Base-by-base conservation (phyloP, 176 grass and related monocot species). In the Poa pratensis region DNA sequence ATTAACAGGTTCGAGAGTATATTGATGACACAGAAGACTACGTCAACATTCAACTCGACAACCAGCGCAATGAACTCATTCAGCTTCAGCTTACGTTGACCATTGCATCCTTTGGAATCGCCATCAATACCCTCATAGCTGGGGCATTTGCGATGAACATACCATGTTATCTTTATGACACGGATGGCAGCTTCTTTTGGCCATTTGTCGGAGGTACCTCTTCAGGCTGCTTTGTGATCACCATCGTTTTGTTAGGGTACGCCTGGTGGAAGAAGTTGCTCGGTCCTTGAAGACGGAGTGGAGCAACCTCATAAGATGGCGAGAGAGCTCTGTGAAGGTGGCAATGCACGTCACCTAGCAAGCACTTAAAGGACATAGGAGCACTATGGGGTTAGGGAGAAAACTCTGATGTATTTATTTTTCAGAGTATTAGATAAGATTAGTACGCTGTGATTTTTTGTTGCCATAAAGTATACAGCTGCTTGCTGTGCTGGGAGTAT, bases 21-120 rank as follows among this genome's bases (percentile, higher is more conserved):
- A 95, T 95, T 77, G 95, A 98, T 83, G 95, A 98, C 77, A 95
- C 95, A 14, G 91, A 97, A 83, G 95, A 95, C 84, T 97, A 93
- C n/a, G 95, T 95, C 76, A 97, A 97, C 89, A 97, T 95, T 88
- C 93, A 93, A 83, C 90, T 97, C 55, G 93, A 95, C 67, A 95
- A 95, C 80, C 95, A 95, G 77, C 82, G 92, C 77, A 97, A 97
- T 65, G 91, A 93, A 77, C 93, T 98, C 24, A 95, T 95, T 90
- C 95, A 98, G 49, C 95, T 98, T 77, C 93, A 98, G 88, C 88
- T 99, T 82, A 89, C 91, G 12, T 60, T 99, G 43, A 94, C 93
- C 58, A 97, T 94, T 26, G 88, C 90, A 30, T 96, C 97, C 30
- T 96, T 92, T 80, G 97, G 74, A 32, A 97, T 97, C 72, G 88